Conservation (phyloP, 495 filamentous ascomycete genomes). For the Acidomyces sp. region DNA sequence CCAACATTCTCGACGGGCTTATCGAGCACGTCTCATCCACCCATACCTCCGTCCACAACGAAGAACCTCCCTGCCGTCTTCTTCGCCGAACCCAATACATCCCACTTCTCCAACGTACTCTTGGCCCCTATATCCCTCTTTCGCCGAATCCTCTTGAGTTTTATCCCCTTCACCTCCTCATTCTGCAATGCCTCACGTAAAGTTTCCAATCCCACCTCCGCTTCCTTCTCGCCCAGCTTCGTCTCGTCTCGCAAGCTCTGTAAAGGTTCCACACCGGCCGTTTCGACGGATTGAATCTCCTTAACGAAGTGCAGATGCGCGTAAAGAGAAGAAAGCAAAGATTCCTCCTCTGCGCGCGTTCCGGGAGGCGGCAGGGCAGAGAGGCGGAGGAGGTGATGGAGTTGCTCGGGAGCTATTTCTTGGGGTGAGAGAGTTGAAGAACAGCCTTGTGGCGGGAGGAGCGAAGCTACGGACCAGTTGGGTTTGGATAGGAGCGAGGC, state of each 20-base stretch:
- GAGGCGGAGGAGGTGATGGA: conserved; percentile 79
- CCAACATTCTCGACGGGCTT: no score
- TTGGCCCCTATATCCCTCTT: conserved; percentile 19
- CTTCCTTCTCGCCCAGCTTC: conserved; percentile 37
- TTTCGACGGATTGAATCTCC: conserved; percentile 69
- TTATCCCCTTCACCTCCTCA: conserved; percentile 42
- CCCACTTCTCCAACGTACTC: conserved; percentile 43
- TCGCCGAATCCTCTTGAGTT: conserved; percentile 29
- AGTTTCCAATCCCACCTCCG: conserved; percentile 38
- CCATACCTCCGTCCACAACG: conserved; percentile 53
- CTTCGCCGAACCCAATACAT: conserved; percentile 52
- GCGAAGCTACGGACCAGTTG: conserved; percentile 72
- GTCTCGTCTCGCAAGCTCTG: conserved; percentile 74
- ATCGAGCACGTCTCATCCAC: no score
- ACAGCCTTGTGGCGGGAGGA: conserved; percentile 45
- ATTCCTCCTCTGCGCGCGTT: conserved; percentile 40
- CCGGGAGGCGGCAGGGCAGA: conserved; percentile 71
- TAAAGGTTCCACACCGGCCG: conserved; percentile 55
- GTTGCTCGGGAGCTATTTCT: conserved; percentile 39
- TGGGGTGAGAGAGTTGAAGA: no score
- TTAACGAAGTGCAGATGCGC: conserved; percentile 83
- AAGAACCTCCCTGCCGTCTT: conserved; percentile 63
- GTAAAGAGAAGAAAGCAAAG: conserved; percentile 59
- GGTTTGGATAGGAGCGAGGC: conserved; percentile 52
- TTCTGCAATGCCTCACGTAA: conserved; percentile 40